Conservation (phyloP, 345 rosid genomes). For the Euphorbia lathyris region DNA sequence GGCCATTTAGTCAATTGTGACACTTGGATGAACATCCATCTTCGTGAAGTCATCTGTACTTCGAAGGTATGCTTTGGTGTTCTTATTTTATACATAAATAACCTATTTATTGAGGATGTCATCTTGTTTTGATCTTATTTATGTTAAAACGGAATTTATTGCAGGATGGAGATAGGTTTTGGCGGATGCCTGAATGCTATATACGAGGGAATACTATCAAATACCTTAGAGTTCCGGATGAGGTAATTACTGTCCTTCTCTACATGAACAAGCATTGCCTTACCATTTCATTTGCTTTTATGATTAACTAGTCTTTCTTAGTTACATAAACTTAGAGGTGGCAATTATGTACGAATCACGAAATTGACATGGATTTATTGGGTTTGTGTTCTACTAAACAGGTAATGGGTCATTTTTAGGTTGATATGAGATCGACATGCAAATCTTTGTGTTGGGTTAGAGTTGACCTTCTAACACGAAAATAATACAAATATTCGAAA, state of each 20-base stretch:
- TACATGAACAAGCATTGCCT: not conserved
- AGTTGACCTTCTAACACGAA: no score
- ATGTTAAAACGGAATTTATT: conserved; percentile 15
- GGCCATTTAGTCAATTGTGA: conserved; percentile 97
- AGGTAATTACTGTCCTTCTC: conserved; percentile 41
- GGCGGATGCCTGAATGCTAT: conserved; percentile 99
- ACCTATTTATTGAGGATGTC: conserved; percentile 1
- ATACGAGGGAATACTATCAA: conserved; percentile 98
- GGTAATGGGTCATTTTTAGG: no score
- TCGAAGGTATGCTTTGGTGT: conserved; percentile 55
- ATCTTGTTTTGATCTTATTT: not conserved
- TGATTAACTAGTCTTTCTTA: not conserved
- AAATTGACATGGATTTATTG: no score
- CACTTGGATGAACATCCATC: conserved; percentile 98
- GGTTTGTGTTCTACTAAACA: no score
- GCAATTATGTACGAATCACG: no score
- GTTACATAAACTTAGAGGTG: not conserved
- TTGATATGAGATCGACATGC: no score
- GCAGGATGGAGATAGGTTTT: conserved; percentile 98
- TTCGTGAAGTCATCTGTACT: conserved; percentile 98
- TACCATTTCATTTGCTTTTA: not conserved
- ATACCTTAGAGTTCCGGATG: conserved; percentile 98
- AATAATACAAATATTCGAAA: no score
- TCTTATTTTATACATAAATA: not conserved
- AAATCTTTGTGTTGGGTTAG: no score